Conservation (phyloP, 2,329 filamentous ascomycete genomes). For the Acephala macrosclerotiorum region DNA sequence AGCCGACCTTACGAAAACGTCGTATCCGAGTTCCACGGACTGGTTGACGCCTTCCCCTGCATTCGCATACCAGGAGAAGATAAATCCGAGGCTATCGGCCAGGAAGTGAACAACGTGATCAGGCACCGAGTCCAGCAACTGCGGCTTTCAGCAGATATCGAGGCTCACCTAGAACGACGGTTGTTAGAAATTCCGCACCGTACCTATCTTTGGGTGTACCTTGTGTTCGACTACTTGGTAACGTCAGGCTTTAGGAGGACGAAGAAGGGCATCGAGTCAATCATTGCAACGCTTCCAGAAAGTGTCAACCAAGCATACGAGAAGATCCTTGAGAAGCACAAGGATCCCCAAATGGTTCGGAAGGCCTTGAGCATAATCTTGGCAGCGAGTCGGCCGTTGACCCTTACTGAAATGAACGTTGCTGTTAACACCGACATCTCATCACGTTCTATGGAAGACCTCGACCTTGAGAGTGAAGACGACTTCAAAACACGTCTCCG, state of each 20-base stretch:
- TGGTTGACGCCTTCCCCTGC: slow-evolving; percentile 38
- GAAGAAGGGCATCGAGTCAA: slow-evolving; percentile 1
- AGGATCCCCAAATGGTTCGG: neutral
- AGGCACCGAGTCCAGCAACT: slow-evolving; percentile 19
- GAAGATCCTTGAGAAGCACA: slow-evolving; percentile 36
- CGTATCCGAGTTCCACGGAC: slow-evolving; percentile 34
- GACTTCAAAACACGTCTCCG: neutral
- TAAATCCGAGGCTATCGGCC: slow-evolving; percentile 45
- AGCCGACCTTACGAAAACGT: slow-evolving; percentile 46
- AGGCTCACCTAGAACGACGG: neutral
- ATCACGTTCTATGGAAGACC: neutral
- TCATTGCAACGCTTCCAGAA: slow-evolving; percentile 27
- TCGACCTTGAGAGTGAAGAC: neutral
- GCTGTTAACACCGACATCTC: neutral
- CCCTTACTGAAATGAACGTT: neutral
- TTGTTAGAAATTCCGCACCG: slow-evolving; percentile 15
- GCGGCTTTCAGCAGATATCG: slow-evolving; percentile 7
- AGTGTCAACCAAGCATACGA: slow-evolving; percentile 47
- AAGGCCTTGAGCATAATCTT: neutral
- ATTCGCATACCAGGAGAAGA: slow-evolving; percentile 48
- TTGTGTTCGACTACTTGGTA: slow-evolving; percentile 21
- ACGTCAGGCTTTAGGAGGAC: slow-evolving; percentile 6
- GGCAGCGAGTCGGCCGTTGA: neutral
- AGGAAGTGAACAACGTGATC: slow-evolving; percentile 49
- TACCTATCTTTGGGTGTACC: slow-evolving; percentile 32